phyloP scores from a whole-genome alignment of 176 grass and related monocot genomes.

The Triticum turgidum region DNA sequence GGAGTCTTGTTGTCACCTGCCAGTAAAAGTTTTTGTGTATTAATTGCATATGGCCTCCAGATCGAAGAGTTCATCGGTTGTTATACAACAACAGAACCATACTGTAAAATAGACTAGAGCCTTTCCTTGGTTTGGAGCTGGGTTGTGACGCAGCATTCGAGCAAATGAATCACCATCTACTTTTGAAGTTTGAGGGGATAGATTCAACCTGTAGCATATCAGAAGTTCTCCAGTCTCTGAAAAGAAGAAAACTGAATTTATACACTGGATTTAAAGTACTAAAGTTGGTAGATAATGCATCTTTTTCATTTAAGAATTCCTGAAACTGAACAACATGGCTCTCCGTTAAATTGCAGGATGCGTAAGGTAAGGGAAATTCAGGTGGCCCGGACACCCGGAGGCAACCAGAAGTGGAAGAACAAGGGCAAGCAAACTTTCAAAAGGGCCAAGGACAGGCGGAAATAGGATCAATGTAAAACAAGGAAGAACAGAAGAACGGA shows the following conservation, averaged over 20 bases:
- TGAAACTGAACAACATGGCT: slow-evolving; percentile 13
- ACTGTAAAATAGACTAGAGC: background rate
- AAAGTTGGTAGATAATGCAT: background rate
- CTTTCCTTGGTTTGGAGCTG: background rate
- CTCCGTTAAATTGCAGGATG: slow-evolving; percentile 52
- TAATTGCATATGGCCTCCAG: background rate
- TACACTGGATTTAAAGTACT: background rate
- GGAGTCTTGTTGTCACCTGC: background rate
- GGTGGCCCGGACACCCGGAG: slow-evolving; percentile 43
- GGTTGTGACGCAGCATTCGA: background rate
- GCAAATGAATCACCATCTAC: background rate
- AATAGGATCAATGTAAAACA: slow-evolving; percentile 7
- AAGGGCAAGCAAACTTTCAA: slow-evolving; percentile 67
- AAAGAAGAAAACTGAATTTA: background rate
- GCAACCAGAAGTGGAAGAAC: slow-evolving; percentile 81
- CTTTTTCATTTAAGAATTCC: background rate
- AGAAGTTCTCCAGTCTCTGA: background rate
- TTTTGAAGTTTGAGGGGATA: no score
- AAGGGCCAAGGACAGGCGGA: slow-evolving; percentile 71
- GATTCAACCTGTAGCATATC: background rate
- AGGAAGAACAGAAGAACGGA: background rate
- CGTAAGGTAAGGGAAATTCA: slow-evolving; percentile 81
- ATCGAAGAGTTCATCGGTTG: background rate
- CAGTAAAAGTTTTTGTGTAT: background rate
- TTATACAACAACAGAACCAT: background rate